Base-by-base conservation (phyloP, 805 yeast genomes). In the Maudiozyma serrabonitensis region DNA sequence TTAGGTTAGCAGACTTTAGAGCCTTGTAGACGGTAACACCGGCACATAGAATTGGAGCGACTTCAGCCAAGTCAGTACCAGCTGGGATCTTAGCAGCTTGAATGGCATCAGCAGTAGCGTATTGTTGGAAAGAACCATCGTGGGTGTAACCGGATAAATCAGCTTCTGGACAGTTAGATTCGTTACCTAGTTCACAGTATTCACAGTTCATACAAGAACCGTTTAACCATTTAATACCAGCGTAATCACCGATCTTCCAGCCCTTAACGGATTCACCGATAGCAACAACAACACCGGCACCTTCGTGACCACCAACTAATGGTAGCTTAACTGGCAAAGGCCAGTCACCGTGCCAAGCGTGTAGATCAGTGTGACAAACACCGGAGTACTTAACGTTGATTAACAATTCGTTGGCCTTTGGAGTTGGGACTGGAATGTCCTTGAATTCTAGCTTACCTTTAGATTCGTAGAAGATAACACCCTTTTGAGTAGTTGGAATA, bases 111-210 rank as follows among this genome's bases (percentile, higher is more conserved):
- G 90, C 95, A 41, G 90, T 81, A 37, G 90, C 91, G 64, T 84
- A 87, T 70, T 87, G 87, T 69, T 87, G 95, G 80, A 87, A 86
- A 18, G 93, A 80, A 53, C 95, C 82, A 56, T 76, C 80, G 53
- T 75, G 79, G 13, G 79, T 75, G 66, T 75, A 76, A 54, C 82
- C 82, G 12, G 79, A 75, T 51, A 76, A 67, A 51, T 73, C 80
- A 15, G 79, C 80, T 23, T 64, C 51, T 28, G 52, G 52, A 69
- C 84, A 79, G 62, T 74, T 76, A 45, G 82, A 69, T 65, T 79
- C 84, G 50, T 65, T 59, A 44, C 76, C 71, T 43, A 60, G 62
- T 55, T 76, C 78, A 69, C 84, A 79, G 63, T 65, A 70, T 62
- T 79, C 84, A 69, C 84, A 79, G 3, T 74, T 56, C 71, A 74